Conservation (phyloP, 1,139 yeast genomes). For the Groenewaldozyma auringiensis region DNA sequence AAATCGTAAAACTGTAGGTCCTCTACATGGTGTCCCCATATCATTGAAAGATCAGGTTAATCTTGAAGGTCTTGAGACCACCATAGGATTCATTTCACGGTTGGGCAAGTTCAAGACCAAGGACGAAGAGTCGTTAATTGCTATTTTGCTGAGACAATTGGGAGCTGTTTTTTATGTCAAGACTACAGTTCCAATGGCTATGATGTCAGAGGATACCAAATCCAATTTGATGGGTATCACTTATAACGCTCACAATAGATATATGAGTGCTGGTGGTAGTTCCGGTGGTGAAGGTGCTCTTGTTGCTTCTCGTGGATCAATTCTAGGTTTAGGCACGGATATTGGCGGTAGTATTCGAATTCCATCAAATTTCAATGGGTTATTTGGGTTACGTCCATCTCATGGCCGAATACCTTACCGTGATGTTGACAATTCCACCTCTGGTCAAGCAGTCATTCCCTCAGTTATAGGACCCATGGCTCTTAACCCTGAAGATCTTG, state of each 20-base stretch:
- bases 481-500: slow-evolving; percentile 47
- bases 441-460: slow-evolving; percentile 37
- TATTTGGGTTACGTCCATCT: slow-evolving; percentile 62
- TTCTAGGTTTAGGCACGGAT: slow-evolving; percentile 66
- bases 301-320: slow-evolving; percentile 40
- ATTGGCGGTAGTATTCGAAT: slow-evolving; percentile 74
- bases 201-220: slow-evolving; percentile 43
- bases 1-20: slow-evolving; percentile 37
- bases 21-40: slow-evolving; percentile 45
- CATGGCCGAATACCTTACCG: slow-evolving; percentile 33
- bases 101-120: slow-evolving; percentile 12
- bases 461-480: slow-evolving; percentile 40
- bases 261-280: slow-evolving; percentile 58
- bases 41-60: slow-evolving; percentile 46
- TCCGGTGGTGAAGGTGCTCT: slow-evolving; percentile 75
- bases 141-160: slow-evolving; percentile 35
- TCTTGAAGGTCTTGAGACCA: slow-evolving; percentile 14
- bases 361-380: slow-evolving; percentile 67
- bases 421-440: slow-evolving; percentile 41
- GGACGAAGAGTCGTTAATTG: slow-evolving; percentile 34
- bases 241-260: slow-evolving; percentile 44
- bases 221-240: slow-evolving; percentile 44
- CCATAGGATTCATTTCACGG: slow-evolving; percentile 14
- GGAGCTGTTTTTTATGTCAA: slow-evolving; percentile 52
- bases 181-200: slow-evolving; percentile 52